These are phyloP conservation scores for Coemansia sp. DNA, from an alignment of 192 early-diverging fungal species.

Conservation along the genomic window DNA sequence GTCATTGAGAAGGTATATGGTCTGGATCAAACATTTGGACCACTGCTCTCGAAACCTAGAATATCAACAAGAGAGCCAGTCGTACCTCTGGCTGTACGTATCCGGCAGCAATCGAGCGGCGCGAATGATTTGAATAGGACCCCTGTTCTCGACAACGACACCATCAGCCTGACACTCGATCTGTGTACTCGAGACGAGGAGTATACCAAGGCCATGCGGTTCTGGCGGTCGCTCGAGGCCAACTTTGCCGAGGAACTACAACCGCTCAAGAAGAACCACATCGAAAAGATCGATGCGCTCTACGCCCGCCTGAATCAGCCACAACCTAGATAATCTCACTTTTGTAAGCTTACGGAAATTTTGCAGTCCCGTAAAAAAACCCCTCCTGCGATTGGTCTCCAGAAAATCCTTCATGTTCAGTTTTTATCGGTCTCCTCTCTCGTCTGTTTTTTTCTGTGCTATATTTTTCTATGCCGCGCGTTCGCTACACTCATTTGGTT, in stretches of 20 bases:
- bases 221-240: conserved; percentile 43
- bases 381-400: no score
- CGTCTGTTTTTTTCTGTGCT: neutral
- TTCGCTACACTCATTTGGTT: conserved; percentile 47
- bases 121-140: neutral
- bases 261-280: conserved; percentile 7
- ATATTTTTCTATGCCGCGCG: conserved; percentile 11
- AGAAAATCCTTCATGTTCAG: no score
- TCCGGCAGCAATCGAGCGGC: conserved; percentile 13
- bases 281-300: conserved; percentile 4
- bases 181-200: conserved; percentile 40
- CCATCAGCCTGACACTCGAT: conserved; percentile 33
- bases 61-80: neutral
- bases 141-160: conserved; percentile 22
- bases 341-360: neutral
- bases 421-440: neutral
- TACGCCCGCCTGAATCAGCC: conserved; percentile 9
- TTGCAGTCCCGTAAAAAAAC: no score
- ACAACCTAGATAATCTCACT: neutral
- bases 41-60: neutral
- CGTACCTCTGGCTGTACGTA: conserved; percentile 21
- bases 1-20: conserved; percentile 43
- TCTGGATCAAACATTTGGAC: conserved; percentile 11
- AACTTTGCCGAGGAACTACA: conserved; percentile 24
- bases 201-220: conserved; percentile 44